Percentiles rank a stretch among this genome's conserved stretches.
Conservation (phyloP, 345 rosid species). For the Dimocarpus longan region DNA sequence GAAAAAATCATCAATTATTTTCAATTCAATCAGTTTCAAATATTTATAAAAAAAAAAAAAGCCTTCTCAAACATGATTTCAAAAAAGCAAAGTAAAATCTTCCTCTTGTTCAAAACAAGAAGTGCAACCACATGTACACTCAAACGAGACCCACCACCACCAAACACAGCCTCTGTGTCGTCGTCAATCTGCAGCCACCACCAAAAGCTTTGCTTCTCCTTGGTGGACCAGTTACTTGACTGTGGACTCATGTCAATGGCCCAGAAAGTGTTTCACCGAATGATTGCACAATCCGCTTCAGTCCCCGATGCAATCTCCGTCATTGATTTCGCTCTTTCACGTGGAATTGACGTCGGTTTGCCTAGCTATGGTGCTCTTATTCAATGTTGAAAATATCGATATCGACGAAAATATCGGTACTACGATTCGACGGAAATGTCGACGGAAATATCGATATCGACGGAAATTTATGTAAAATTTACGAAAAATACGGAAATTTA, state of each 20-base stretch:
- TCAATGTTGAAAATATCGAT: no score
- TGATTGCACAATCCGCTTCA: slow-evolving; percentile 40
- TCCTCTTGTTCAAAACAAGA: slow-evolving; percentile 34
- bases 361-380: slow-evolving; percentile 36
- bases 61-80: slow-evolving; percentile 25
- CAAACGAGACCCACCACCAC: slow-evolving; percentile 30
- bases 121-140: slow-evolving; percentile 36
- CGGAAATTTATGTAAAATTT: no score
- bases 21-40: no score
- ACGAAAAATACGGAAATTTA: no score
- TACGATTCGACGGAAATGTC: no score
- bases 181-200: slow-evolving; percentile 36
- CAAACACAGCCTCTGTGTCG: slow-evolving; percentile 5
- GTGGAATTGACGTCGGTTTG: slow-evolving; percentile 49
- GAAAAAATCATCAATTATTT: no score
- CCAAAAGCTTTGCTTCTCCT: slow-evolving; percentile 42
- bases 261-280: slow-evolving; percentile 44
- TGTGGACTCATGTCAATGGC: slow-evolving; percentile 48
- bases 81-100: slow-evolving; percentile 23
- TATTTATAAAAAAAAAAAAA: no score
- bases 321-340: slow-evolving; percentile 38
- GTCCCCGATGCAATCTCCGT: slow-evolving; percentile 41
- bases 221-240: slow-evolving; percentile 39
- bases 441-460: no score
- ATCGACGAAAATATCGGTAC: no score